Evolutionary conservation across 2,329 filamentous ascomycete genomes (phyloP).

Genomic region (Catunica adiposa): DNA sequence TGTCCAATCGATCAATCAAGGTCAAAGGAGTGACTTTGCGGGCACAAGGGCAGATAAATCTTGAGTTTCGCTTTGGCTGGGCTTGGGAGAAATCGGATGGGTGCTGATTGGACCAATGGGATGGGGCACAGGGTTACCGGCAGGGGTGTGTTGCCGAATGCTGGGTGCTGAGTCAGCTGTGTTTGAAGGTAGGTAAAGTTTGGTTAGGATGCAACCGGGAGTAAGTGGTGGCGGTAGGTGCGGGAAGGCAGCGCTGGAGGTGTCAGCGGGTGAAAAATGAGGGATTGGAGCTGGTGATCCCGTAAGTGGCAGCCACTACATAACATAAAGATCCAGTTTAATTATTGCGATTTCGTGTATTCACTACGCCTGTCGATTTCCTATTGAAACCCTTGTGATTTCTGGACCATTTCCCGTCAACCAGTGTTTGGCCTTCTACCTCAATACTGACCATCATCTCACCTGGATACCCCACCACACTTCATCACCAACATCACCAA

Average conservation of each 20-base stretch:
- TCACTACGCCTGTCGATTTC: too few relatives aligned
- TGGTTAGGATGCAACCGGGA: background rate
- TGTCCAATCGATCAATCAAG: background rate
- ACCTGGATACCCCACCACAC: background rate
- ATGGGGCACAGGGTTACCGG: background rate
- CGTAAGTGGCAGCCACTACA: background rate
- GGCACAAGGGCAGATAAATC: constrained; percentile 1
- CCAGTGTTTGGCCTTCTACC: background rate
- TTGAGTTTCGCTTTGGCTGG: background rate
- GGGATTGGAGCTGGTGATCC: background rate
- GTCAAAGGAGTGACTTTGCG: background rate
- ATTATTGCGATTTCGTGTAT: too few relatives aligned
- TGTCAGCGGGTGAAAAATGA: background rate
- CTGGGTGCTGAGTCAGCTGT: background rate
- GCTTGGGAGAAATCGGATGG: constrained; percentile 12
- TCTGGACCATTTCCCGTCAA: background rate
- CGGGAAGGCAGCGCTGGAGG: background rate
- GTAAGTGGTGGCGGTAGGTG: background rate
- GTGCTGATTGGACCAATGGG: constrained; percentile 9
- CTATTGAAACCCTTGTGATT: too few relatives aligned
- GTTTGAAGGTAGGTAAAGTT: background rate
- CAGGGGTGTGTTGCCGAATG: background rate
- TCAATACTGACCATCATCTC: background rate
- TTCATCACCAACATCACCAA: too few relatives aligned
- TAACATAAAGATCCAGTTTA: background rate